Evolutionary conservation across 1,139 yeast genomes (phyloP).

Genomic region (Pichia sp.): DNA sequence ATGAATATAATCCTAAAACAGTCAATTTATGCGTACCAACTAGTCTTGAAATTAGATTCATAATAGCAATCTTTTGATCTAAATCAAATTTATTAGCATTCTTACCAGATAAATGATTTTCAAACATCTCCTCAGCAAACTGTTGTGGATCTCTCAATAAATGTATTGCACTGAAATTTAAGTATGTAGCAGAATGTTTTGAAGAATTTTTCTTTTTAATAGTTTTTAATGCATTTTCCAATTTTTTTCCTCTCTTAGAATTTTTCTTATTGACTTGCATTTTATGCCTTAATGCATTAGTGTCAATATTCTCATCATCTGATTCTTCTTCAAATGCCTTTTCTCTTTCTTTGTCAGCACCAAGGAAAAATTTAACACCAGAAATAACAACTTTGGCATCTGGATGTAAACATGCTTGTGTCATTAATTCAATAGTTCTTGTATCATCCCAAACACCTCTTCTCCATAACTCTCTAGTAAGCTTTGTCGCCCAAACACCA

Average conservation of each 20-base stretch:
- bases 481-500: constrained; percentile 94
- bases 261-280: constrained; percentile 79
- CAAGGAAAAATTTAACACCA: constrained; percentile 85
- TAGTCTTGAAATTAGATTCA: constrained; percentile 80
- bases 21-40: constrained; percentile 93
- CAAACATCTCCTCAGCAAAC: constrained; percentile 80
- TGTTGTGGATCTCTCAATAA: constrained; percentile 95
- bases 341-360: constrained; percentile 93
- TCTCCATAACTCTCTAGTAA: constrained; percentile 94
- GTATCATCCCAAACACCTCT: constrained; percentile 98
- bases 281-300: constrained; percentile 67
- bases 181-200: constrained; percentile 58
- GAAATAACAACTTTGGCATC: constrained; percentile 85
- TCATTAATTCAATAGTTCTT: constrained; percentile 92
- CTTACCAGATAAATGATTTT: constrained; percentile 64
- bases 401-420: constrained; percentile 85
- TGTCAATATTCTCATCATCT: constrained; percentile 70
- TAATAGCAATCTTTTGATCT: constrained; percentile 82
- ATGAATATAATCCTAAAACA: constrained; percentile 83
- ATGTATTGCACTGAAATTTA: constrained; percentile 93
- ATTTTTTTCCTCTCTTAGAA: constrained; percentile 69
- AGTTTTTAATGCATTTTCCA: constrained; percentile 64
- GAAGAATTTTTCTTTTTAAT: constrained; percentile 56
- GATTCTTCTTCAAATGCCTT: constrained; percentile 69
- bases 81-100: constrained; percentile 59